phyloP scores from a whole-genome alignment of 257 asterid species.

The Rehmannia glutinosa region DNA sequence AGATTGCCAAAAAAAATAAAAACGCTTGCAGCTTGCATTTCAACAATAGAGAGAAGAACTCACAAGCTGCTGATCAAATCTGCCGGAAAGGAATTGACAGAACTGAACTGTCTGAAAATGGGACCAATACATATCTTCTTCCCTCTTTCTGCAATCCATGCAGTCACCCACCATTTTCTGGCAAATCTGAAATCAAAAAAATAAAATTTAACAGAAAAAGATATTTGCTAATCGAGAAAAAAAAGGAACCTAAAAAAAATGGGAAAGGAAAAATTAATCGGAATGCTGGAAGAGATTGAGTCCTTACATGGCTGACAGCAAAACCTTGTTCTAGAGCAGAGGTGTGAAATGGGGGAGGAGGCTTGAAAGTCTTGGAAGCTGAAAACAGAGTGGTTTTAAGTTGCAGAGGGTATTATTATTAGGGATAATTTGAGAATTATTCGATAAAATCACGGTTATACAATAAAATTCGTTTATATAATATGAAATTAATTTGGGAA shows the following conservation, averaged over 20 bases:
- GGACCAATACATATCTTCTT: constrained; percentile 40
- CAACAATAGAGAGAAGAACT: background rate
- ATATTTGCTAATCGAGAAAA: background rate
- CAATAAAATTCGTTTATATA: too few relatives aligned
- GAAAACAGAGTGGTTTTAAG: too few relatives aligned
- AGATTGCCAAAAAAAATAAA: too few relatives aligned
- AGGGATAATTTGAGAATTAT: too few relatives aligned
- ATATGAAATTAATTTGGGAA: too few relatives aligned
- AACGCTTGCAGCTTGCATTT: background rate
- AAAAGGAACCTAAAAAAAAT: too few relatives aligned
- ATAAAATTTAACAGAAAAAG: background rate
- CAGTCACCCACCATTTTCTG: constrained; percentile 27
- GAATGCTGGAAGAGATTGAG: background rate
- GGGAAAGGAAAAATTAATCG: background rate
- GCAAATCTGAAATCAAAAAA: background rate
- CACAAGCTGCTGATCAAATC: constrained; percentile 28
- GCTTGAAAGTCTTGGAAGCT: too few relatives aligned
- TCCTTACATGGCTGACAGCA: background rate
- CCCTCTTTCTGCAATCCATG: constrained; percentile 25
- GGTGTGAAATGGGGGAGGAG: too few relatives aligned
- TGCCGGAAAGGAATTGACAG: constrained; percentile 29
- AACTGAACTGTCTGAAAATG: constrained; percentile 33
- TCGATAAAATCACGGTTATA: too few relatives aligned
- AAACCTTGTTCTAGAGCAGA: too few relatives aligned
- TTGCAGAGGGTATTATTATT: too few relatives aligned